Evolutionary conservation across 257 asterid genomes (phyloP), one percentile per base, ranked within the genome.

Genomic region (Petunia secreta): DNA sequence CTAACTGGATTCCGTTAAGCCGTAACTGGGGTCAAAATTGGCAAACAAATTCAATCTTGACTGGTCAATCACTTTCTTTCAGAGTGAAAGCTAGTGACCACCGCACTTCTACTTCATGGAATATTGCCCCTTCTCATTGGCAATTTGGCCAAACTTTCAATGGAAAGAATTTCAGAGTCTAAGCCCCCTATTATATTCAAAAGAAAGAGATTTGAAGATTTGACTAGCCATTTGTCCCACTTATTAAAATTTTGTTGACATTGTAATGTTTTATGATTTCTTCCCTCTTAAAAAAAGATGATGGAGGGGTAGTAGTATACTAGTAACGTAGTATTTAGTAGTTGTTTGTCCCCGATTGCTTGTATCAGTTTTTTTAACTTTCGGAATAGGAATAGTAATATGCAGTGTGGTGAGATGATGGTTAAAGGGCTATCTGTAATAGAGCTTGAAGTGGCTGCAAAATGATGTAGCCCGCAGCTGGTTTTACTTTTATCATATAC

Each of bases 21-120:
- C 69, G 85, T 13, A 84, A 84, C 13, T 84, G 87, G 87, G 87
- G 87, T 5, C 87, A 84, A 64, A 84, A 84, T 78, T 84, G 87
- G 87, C 85, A 84, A 48, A 62, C 85, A 3, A 81, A 82, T 6
- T 71, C 81, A 0, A 73, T 41, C 8, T 55, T 84, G 64, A 77
- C 43, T 6, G 87, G 83, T 73, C 87, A 84, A 37, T 69, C 87
- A 7, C 77, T 84, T 16, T 84, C 87, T 25, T 81, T 84, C 52
- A 81, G 87, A 25, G 85, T 84, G 16, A 81, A 76, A 81, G 80
- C 59, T 5, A 84, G 87, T 43, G 87, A 84, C 43, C 85, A 41
- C n/a, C 82, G 87, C 5, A 13, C 73, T 8, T 81, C 87, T n/a
- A 84, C 87, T 6, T 84, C 85, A 44, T 84, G 87, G 87, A 84